Evolutionary conservation across 2,329 filamentous ascomycete species (phyloP).

Genomic region (Stylonectria norvegica): DNA sequence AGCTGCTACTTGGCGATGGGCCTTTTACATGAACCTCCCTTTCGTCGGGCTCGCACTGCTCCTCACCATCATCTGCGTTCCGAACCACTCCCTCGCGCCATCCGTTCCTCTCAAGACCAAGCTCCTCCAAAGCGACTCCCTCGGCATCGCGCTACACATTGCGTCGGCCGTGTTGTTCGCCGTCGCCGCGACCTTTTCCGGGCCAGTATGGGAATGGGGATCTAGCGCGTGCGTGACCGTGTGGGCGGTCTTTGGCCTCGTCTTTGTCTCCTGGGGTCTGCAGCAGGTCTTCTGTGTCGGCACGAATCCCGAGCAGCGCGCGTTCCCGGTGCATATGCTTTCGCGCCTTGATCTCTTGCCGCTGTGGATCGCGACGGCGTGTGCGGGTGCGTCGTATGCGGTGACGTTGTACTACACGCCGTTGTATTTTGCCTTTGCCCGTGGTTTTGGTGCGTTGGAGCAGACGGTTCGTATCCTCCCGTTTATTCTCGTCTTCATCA

Average conservation of each 20-base stretch:
- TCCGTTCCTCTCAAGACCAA: constrained; percentile 12
- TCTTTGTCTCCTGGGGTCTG: constrained; percentile 41
- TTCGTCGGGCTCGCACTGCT: constrained; percentile 38
- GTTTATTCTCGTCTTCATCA: constrained; percentile 38
- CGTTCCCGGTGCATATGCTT: constrained; percentile 12
- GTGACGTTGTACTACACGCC: constrained; percentile 51
- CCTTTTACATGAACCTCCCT: constrained; percentile 52
- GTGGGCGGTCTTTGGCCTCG: constrained; percentile 44
- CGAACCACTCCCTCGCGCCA: constrained; percentile 32
- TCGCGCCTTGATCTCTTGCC: constrained; percentile 37
- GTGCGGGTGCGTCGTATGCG: constrained; percentile 35
- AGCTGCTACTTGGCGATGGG: constrained; percentile 42
- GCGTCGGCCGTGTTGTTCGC: constrained; percentile 37
- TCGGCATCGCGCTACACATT: constrained; percentile 30
- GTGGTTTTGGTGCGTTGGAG: constrained; percentile 38
- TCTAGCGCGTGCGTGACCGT: constrained; percentile 42
- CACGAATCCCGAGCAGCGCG: constrained; percentile 37
- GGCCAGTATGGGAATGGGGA: constrained; percentile 47
- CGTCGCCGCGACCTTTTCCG: constrained; percentile 50
- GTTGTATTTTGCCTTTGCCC: constrained; percentile 52
- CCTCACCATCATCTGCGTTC: constrained; percentile 42
- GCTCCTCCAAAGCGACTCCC: constrained; percentile 29
- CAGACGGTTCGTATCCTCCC: constrained; percentile 42
- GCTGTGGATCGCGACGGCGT: constrained; percentile 39
- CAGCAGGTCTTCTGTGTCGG: constrained; percentile 46